Base-by-base conservation (phyloP, 768 basidiomycete genomes). In the Rhodocollybia butyracea region DNA sequence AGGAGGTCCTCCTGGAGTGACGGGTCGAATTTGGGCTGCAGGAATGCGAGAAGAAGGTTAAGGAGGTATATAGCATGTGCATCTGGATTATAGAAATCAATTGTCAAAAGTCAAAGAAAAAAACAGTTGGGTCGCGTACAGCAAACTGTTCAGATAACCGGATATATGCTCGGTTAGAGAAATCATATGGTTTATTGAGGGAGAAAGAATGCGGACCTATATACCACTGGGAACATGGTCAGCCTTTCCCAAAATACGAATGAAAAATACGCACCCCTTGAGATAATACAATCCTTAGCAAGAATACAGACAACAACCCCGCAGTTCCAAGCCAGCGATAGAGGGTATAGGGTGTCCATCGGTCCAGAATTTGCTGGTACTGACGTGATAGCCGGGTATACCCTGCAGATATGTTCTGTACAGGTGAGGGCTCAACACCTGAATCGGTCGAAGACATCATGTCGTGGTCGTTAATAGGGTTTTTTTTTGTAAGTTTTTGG, bases 1-100 rank as follows among this genome's bases (percentile, higher is more conserved):
- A 92, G 78, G 12, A 98, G 76, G 68, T 99, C 97, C 43, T 92
- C 92, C 60, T 94, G 89, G 30, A 98, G 75, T 2, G 95, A 96
- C 0, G 97, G 96, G 71, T 99, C 97, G 69, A 99, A 98, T 69
- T 89, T 91, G 31, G 97, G 97, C 76, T 98, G 95, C 17, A 99
- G 79, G 79, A 99, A 99, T 2, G 97, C 96, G 61, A 99, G 82
- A 53, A 99, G 85, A 51, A 99, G 84, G 75, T 99, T 97, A 57
- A 98, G 81, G 59, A 96, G 84, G 73, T 98, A 98, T 62, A 97
- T 98, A 29, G 92, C 94, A 61, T 91, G 87, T 17, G 91, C 95
- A 67, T 96, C 89, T 90, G 15, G 46, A 46, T n/a, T 29, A n/a
- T 12, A 21, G 48, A 48, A 27, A 5, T 59, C 46, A 27, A 39